Percentiles rank a stretch among this genome's conserved stretches.
These are phyloP conservation scores for Talaromyces funiculosus DNA, from an alignment of 2,329 filamentous ascomycete genomes.

Conservation along the genomic window DNA sequence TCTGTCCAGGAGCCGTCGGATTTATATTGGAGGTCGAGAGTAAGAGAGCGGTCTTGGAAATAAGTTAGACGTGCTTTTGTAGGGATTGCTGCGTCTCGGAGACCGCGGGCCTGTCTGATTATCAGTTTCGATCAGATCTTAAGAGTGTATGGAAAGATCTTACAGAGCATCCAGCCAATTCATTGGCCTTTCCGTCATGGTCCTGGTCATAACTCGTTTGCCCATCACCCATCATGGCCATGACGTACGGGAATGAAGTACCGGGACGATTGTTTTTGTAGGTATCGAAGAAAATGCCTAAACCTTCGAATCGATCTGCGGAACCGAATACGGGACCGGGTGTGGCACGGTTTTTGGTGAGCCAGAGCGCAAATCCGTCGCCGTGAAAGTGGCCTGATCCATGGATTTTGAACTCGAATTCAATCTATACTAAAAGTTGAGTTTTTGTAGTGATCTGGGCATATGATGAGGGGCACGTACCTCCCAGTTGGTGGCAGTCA, in stretches of 20 bases:
- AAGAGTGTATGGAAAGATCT: constrained; percentile 19
- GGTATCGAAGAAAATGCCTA: constrained; percentile 94
- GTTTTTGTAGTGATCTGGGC: background rate
- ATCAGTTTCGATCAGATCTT: background rate
- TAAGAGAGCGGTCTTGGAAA: constrained; percentile 90
- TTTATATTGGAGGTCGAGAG: constrained; percentile 92
- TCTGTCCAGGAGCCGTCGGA: constrained; percentile 77
- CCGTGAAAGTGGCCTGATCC: constrained; percentile 86
- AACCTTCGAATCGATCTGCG: constrained; percentile 81
- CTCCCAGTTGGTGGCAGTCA: constrained; percentile 99
- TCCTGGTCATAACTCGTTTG: constrained; percentile 84
- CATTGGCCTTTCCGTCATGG: constrained; percentile 88
- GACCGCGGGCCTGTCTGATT: constrained; percentile 63
- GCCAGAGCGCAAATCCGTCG: constrained; percentile 96
- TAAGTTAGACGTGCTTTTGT: constrained; percentile 88
- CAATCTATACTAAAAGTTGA: constrained; percentile 50
- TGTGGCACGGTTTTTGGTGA: constrained; percentile 84
- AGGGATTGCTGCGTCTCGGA: constrained; percentile 71
- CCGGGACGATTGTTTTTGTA: constrained; percentile 99
- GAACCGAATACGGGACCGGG: constrained; percentile 82
- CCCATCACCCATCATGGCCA: constrained; percentile 96
- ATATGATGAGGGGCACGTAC: constrained; percentile 28
- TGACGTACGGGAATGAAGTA: constrained; percentile 92
- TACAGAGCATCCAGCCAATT: constrained; percentile 87
- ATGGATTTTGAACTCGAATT: constrained; percentile 90